These are phyloP conservation scores for Apium graveolens DNA, from an alignment of 129 eudicot genomes.

Conservation along the genomic window DNA sequence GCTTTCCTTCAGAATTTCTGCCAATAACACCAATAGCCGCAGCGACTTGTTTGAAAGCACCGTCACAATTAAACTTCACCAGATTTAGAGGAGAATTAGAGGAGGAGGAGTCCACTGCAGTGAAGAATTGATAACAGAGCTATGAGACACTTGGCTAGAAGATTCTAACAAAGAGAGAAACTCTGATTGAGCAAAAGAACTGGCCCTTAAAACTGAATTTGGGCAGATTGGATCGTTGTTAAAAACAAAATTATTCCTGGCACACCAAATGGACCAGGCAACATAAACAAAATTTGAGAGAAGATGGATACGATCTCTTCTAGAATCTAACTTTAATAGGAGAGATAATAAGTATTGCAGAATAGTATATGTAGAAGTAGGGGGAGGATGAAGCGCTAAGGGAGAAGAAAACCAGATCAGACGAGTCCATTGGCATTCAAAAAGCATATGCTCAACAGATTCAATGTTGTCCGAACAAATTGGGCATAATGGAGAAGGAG, in stretches of 20 bases:
- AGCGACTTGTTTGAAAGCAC: no score
- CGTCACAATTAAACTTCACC: no score
- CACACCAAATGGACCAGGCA: background rate
- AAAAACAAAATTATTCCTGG: background rate
- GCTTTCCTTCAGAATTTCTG: no score
- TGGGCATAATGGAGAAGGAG: background rate
- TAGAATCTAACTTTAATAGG: no score
- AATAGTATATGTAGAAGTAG: background rate
- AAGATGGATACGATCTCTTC: no score
- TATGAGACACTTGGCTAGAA: background rate
- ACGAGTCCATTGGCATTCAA: background rate
- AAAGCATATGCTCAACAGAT: background rate
- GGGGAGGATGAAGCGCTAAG: background rate
- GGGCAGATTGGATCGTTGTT: background rate
- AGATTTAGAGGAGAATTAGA: no score
- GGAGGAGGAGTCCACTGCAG: no score
- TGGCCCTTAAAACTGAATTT: no score
- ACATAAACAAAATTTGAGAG: background rate
- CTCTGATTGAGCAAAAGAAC: background rate
- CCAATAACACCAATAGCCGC: no score
- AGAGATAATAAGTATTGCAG: background rate
- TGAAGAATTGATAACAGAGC: background rate
- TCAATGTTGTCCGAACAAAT: no score
- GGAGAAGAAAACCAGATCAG: background rate
- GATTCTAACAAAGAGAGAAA: background rate